Evolutionary conservation across 169 alveolate species (phyloP).

Genomic region (Eimeria acervulina): DNA sequence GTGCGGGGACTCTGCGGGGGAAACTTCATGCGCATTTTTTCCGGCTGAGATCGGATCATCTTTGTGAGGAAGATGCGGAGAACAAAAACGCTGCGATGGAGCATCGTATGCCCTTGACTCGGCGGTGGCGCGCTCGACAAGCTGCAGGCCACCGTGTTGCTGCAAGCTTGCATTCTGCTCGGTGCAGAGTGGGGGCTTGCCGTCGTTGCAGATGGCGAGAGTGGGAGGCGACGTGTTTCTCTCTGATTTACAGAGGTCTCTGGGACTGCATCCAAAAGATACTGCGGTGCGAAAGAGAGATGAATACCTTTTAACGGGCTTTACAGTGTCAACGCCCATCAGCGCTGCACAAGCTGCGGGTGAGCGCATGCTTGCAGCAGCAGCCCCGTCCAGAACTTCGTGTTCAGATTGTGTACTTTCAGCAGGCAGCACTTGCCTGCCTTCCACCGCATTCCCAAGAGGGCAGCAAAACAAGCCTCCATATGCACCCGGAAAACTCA

Average conservation of each 20-base stretch:
- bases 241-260: background rate
- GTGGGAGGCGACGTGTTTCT: background rate
- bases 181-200: background rate
- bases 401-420: background rate
- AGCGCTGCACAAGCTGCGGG: slow-evolving; percentile 1
- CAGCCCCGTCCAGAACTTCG: slow-evolving; percentile 3
- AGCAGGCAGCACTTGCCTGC: background rate
- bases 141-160: slow-evolving; percentile 5
- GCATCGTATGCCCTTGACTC: background rate
- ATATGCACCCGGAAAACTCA: background rate
- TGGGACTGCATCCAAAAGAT: slow-evolving; percentile 28
- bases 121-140: background rate
- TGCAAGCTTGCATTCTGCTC: slow-evolving; percentile 23
- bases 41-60: background rate
- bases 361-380: background rate
- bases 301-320: background rate
- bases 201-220: background rate
- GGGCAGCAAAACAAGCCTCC: background rate
- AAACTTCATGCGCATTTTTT: background rate
- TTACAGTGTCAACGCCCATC: slow-evolving; percentile 22
- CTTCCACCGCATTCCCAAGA: background rate
- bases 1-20: background rate
- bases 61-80: background rate
- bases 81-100: background rate
- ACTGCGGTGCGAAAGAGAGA: slow-evolving; percentile 11